Percentiles rank a stretch among this genome's conserved stretches.
These are phyloP conservation scores for Penicillium steckii DNA, from an alignment of 495 filamentous ascomycete genomes.

Conservation along the genomic window DNA sequence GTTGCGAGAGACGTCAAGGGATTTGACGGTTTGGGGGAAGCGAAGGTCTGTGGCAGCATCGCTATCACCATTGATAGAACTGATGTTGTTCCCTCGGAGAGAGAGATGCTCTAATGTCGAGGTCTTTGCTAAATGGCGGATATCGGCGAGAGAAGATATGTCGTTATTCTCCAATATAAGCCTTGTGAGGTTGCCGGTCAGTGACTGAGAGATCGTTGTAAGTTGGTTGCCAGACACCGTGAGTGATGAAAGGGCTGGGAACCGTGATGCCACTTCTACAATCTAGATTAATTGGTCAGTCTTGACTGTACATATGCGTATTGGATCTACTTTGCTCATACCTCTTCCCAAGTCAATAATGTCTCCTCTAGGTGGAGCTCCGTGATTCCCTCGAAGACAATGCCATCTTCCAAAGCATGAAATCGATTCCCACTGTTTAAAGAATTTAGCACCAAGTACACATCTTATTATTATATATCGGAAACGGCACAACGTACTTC, in stretches of 20 bases:
- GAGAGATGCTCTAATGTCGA: conserved; percentile 55
- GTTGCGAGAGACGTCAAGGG: conserved; percentile 83
- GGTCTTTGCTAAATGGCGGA: conserved; percentile 57
- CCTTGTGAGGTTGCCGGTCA: conserved; percentile 49
- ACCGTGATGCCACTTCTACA: conserved; percentile 41
- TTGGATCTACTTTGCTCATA: conserved; percentile 32
- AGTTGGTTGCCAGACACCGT: conserved; percentile 55
- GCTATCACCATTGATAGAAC: conserved; percentile 20
- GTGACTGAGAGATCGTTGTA: conserved; percentile 28
- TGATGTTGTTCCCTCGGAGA: conserved; percentile 45
- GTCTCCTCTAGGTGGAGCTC: conserved; percentile 73
- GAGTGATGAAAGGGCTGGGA: conserved; percentile 60
- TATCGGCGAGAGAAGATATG: conserved; percentile 57
- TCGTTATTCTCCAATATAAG: conserved; percentile 76
- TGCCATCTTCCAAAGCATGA: conserved; percentile 38
- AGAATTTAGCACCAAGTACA: conserved; percentile 12
- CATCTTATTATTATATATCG: background rate
- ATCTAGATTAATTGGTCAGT: conserved; percentile 33
- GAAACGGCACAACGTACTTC: conserved; percentile 51
- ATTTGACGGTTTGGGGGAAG: conserved; percentile 44
- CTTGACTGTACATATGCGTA: background rate
- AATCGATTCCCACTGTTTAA: conserved; percentile 76
- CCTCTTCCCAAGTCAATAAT: conserved; percentile 69
- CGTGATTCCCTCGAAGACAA: conserved; percentile 55
- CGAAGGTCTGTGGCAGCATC: conserved; percentile 30